Base-by-base conservation (phyloP, 2,329 filamentous ascomycete genomes). In the Penicillium sp. region DNA sequence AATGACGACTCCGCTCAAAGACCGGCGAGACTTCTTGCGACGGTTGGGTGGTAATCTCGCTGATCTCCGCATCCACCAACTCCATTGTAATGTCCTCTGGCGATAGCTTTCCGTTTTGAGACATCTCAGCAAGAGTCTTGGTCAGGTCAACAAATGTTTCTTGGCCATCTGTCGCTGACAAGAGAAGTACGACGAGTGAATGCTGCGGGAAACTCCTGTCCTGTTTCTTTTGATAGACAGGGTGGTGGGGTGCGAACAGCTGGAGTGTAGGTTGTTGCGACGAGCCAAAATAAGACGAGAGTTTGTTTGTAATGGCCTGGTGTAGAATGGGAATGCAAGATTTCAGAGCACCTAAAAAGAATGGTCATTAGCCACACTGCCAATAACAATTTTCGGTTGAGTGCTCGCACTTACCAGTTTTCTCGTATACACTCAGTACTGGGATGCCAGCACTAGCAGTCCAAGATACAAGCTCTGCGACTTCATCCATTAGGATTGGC, bases 81-180 rank as follows among this genome's bases (percentile, higher is more conserved):
- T 97, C 92, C 55, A 86, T 84, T 60, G 88, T 93, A 72, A 99
- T 93, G 74, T 99, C 93, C 35, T 87, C 83, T 0, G 91, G 86
- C 2, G 87, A 86, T 15, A 99, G 84, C 78, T 97, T 97, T 62
- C 88, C 88, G 69, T 90, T 88, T 77, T 98, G 95, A 7, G 92
- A 91, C 95, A 99, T 98, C 73, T 97, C 92, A 6, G 94, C 88
- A 23, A 99, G 84, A 1, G 96, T 98, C 73, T 93, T 92, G 47
- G 95, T 99, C 50, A 99, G 85, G 76, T 99, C 95, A 46, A 99
- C 93, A 65, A 99, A 87, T 4, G 94, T 97, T 72, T 96, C 92
- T 58, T 94, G 88, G 53, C 95, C 94, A 70, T 99, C 95, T 60
- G 94, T 90, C 44, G 88, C 87, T 15, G 92, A 96, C 55, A 99